Conservation (phyloP, 2,329 filamentous ascomycete genomes). For the Ramularia endophylla region DNA sequence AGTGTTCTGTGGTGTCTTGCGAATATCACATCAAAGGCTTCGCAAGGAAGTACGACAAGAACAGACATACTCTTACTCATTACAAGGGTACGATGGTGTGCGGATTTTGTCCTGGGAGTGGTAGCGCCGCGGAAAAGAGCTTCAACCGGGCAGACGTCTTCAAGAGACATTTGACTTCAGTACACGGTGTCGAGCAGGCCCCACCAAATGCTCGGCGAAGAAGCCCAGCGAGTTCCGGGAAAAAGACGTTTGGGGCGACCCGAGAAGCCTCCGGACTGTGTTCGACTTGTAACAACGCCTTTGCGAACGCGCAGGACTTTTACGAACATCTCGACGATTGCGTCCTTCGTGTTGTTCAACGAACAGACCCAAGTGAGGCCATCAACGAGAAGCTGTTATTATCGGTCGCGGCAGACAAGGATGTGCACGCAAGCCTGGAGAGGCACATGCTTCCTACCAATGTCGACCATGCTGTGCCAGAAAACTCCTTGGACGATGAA, state of each 20-base stretch:
- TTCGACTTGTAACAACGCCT: conserved; percentile 82
- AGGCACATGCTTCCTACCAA: conserved; percentile 50
- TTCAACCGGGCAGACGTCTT: conserved; percentile 96
- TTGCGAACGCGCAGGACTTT: conserved; percentile 86
- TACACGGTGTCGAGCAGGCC: conserved; percentile 89
- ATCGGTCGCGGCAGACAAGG: conserved; percentile 55
- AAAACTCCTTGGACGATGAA: conserved; percentile 46
- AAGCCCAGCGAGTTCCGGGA: conserved; percentile 42
- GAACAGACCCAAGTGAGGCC: conserved; percentile 52
- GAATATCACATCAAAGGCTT: conserved; percentile 92
- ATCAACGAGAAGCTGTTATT: conserved; percentile 51
- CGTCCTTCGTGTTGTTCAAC: conserved; percentile 57
- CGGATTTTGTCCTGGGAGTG: conserved; percentile 85
- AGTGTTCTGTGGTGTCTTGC: conserved; percentile 87
- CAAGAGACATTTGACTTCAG: conserved; percentile 85
- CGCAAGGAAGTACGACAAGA: conserved; percentile 94
- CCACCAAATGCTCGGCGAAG: conserved; percentile 87
- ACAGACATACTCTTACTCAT: conserved; percentile 86
- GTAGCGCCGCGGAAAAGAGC: conserved; percentile 84
- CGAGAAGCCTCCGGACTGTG: conserved; percentile 79
- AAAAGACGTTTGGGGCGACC: conserved; percentile 65
- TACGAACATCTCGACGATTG: conserved; percentile 87
- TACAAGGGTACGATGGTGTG: conserved; percentile 98
- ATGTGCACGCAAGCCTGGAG: conserved; percentile 53
- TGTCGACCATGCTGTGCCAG: conserved; percentile 38